Base-by-base conservation (phyloP, 192 early-diverging fungal species). In the Mortierella hygrophila region DNA sequence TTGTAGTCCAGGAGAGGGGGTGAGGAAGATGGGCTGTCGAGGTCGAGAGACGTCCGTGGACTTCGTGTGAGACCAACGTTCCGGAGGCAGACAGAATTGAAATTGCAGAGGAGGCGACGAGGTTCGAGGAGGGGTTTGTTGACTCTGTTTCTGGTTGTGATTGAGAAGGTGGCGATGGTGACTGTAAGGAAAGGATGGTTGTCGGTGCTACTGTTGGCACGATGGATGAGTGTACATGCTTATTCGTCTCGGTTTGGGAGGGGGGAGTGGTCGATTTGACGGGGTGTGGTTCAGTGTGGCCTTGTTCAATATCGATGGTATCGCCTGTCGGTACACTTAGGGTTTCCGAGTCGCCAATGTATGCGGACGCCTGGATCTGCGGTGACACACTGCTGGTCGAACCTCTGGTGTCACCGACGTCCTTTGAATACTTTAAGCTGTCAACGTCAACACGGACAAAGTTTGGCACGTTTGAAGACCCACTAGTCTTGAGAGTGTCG, bases 81-180 rank as follows among this genome's bases (percentile, higher is more conserved):
- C 65, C 65, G 8, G 80, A 76, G 21, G 80, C 74, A 70, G 80
- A 82, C 38, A 76, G 68, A 40, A 76, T 65, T 40, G 74, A 82
- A 49, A 23, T 23, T 9, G 49, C 32, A 35, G 73, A 75, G 21
- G 73, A 75, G 11, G 37, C 20, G 7, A 57, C 60, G 10, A 26
- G 41, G 29, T 13, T 57, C 38, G 68, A 70, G 29, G 76, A 49
- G 2, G 21, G 32, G 13, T 38, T 29, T 35, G 37, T 20, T 69
- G 60, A 20, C 65, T 32, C 68, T 68, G 55, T 3, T 46, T 26
- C 47, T 44, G 47, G 42, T 74, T 44, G 18, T 4, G 41, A 9
- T 26, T 44, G 29, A 18, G 47, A 42, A 16, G 60, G 23, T 46
- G 42, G 35, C 15, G 41, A n/a, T 46, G 20, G 29, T 44, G 70